Evolutionary conservation across 371 early-diverging fungal species (phyloP), one percentile per base, ranked within the genome.

Genomic region (Mortierella sp.): DNA sequence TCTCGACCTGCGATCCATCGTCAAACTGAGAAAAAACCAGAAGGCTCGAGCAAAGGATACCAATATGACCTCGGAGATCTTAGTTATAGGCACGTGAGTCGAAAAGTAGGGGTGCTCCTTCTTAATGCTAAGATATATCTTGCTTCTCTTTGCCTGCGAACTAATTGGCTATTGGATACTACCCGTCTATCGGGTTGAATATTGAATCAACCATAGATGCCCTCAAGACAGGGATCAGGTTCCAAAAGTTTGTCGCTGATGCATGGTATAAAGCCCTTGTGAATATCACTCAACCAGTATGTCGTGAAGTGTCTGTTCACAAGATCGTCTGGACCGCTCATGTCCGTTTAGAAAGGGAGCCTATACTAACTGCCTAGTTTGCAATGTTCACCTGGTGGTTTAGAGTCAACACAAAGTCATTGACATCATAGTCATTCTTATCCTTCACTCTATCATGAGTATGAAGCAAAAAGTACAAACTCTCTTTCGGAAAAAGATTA

Each of bases 201-300:
- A n/a, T n/a, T n/a, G n/a, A n/a, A n/a, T n/a, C n/a, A n/a, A n/a
- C n/a, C n/a, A 65, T 81, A 76, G 94, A 94, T 69, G 88, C 91
- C 3, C 84, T 94, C 6, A 89, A 90, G 52, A 74, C 85, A 28
- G 89, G 92, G 0, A 82, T 94, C 19, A 86, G 90, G 37, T 88
- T 89, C 60, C 89, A 91, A 65, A 90, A 89, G 62, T 90, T 88
- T 72, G 84, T 94, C 28, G 86, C 90, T 56, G 92, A 91, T 55
- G 86, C 89, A 1, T 94, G 94, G 94, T 70, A 89, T 43, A 90
- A 86, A 64, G 82, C 87, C 1, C 86, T 93, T 46, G 60, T 46
- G 7, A 56, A 66, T 14, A 62, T 79, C 12, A 19, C 70, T 16
- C 72, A 69, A 19, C n/a, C 80, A 12, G 80, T 67, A 69, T 26